Evolutionary conservation across 305 asterid species (phyloP), one percentile per base, ranked within the genome.

Genomic region (Fraxinus floribunda): DNA sequence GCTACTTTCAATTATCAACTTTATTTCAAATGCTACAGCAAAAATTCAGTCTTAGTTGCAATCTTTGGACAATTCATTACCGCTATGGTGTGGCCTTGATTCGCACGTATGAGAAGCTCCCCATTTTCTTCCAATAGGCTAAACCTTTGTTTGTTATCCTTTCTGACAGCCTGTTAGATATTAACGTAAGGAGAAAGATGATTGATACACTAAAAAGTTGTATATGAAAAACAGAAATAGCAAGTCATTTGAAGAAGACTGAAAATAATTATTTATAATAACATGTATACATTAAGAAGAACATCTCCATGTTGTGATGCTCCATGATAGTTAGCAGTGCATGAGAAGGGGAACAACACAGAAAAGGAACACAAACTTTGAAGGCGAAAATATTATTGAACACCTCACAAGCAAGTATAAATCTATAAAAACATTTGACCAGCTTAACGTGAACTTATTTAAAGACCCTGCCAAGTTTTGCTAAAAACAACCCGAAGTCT

Each of bases 131-230:
- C 99, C 81, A 93, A 30, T 78, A 95, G 88, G 78, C 92, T 83
- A 79, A 95, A 93, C 81, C 99, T 90, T 86, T 94, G 98, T 88
- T 95, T 95, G 85, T 93, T 95, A 87, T 95, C 99, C 80, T 79
- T 89, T 86, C 93, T 89, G 78, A 95, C 97, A 24, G 94, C 96
- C 99, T 94, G 80, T 72, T 34, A 75, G 70, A 75, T 72, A 84
- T 72, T 5, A 80, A 46, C 41, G n/a, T 75, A 24, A 81, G n/a
- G 5, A 7, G 41, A 34, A 46, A 22, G 11, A 15, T 24, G 34
- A 13, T 60, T 79, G 62, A 78, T 44, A 64, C 20, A 24, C 60
- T 44, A 38, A 38, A 75, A 64, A 38, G 29, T 75, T 11, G 49
- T 26, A 10, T 26, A 66, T 5, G 26, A 32, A 39, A 70, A 52